Percentiles rank a stretch among this genome's conserved stretches.
phyloP scores from a whole-genome alignment of 768 basidiomycete genomes.

The Termitomyces sp. region DNA sequence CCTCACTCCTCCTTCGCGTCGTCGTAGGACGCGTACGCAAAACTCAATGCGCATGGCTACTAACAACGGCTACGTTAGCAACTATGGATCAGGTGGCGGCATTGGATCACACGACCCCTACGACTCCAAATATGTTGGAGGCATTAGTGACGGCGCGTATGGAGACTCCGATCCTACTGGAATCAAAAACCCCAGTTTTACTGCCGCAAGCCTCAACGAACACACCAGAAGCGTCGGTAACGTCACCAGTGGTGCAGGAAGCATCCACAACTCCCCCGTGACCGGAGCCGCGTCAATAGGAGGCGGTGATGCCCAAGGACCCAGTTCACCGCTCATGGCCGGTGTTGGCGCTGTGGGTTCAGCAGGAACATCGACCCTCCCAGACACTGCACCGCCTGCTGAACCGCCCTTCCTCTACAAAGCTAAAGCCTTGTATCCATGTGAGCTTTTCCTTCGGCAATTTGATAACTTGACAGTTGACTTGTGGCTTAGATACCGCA shows the following conservation, averaged over 20 bases:
- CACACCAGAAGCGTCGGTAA: conserved; percentile 30
- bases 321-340: conserved; percentile 63
- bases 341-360: conserved; percentile 56
- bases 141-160: conserved; percentile 40
- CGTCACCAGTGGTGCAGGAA: conserved; percentile 38
- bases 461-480: conserved; percentile 15
- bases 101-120: conserved; percentile 67
- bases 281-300: conserved; percentile 35
- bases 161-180: conserved; percentile 44
- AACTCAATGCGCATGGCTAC: conserved; percentile 56
- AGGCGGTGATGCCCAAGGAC: conserved; percentile 40
- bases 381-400: conserved; percentile 19
- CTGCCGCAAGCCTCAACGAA: conserved; percentile 34
- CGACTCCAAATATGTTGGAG: conserved; percentile 49
- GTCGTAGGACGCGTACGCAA: conserved; percentile 64
- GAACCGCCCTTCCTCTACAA: conserved; percentile 55
- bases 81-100: conserved; percentile 61
- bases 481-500: conserved; percentile 65
- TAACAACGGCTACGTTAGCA: conserved; percentile 58
- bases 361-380: conserved; percentile 15
- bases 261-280: conserved; percentile 46
- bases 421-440: conserved; percentile 87
- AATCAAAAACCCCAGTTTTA: conserved; percentile 49
- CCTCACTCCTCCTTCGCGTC: conserved; percentile 73
- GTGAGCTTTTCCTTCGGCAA: conserved; percentile 37